Evolutionary conservation across 768 basidiomycete species (phyloP).

Genomic region (Russula brevipes): DNA sequence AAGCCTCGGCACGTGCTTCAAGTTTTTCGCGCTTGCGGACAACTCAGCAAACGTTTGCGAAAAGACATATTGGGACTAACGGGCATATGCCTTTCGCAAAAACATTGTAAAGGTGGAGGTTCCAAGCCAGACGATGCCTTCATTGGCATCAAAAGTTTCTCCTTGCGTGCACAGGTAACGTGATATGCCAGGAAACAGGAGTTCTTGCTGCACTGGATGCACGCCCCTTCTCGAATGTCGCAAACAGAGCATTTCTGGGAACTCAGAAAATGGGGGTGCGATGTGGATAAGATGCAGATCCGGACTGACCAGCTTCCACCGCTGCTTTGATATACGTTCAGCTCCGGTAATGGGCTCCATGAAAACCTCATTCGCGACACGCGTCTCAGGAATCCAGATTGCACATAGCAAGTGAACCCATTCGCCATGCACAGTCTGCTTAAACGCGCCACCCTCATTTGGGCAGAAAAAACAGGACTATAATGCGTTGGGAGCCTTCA

Average conservation of each 20-base stretch:
- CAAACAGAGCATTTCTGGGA: constrained; percentile 60
- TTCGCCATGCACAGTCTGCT: constrained; percentile 86
- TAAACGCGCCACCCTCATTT: constrained; percentile 96
- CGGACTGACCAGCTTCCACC: constrained; percentile 84
- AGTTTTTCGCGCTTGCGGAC: constrained; percentile 58
- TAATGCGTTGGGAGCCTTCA: not conserved
- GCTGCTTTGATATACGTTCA: constrained; percentile 78
- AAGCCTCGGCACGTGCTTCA: constrained; percentile 51
- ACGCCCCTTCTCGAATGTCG: constrained; percentile 64
- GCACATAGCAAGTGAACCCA: constrained; percentile 98
- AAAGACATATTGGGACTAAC: constrained; percentile 36
- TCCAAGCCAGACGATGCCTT: constrained; percentile 74
- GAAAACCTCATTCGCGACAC: constrained; percentile 89
- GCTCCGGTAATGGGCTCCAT: constrained; percentile 97
- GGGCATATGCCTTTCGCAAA: constrained; percentile 87
- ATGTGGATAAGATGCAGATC: not conserved
- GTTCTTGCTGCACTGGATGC: constrained; percentile 90
- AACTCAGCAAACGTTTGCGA: not conserved
- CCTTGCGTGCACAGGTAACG: constrained; percentile 85
- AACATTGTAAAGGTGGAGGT: constrained; percentile 67
- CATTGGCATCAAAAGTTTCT: constrained; percentile 83
- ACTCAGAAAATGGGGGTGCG: not conserved
- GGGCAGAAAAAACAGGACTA: constrained; percentile 95
- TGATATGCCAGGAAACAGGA: constrained; percentile 94
- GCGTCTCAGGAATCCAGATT: constrained; percentile 94